These are phyloP conservation scores for Didymella lethalis DNA, from an alignment of 2,329 filamentous ascomycete species.

Conservation along the genomic window DNA sequence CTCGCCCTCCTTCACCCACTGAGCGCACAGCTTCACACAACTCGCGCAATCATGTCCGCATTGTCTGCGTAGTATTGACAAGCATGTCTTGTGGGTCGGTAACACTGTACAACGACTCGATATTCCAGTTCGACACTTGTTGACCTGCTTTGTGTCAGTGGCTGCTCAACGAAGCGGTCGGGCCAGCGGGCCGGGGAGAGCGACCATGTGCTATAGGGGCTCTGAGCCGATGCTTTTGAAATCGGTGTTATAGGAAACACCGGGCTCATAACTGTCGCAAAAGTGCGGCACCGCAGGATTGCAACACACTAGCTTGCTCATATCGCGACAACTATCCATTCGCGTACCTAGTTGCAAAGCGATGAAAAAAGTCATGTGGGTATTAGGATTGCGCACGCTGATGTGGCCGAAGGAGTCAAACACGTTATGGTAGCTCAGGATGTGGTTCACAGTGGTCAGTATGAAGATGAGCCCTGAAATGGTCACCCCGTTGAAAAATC, in stretches of 20 bases:
- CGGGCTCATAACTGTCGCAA: too few relatives aligned
- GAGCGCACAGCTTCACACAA: conserved; percentile 49
- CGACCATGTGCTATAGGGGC: conserved; percentile 49
- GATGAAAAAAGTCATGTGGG: conserved; percentile 54
- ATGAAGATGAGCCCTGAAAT: conserved; percentile 34
- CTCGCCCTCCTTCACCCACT: conserved; percentile 52
- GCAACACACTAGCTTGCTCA: too few relatives aligned
- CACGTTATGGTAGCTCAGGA: conserved; percentile 59
- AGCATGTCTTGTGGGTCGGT: conserved; percentile 35
- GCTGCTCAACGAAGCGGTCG: too few relatives aligned
- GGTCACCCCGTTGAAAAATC: conserved; percentile 28
- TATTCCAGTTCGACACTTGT: conserved; percentile 39
- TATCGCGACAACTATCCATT: conserved; percentile 31
- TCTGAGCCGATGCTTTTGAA: conserved; percentile 26
- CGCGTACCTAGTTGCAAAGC: conserved; percentile 35
- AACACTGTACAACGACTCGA: conserved; percentile 24
- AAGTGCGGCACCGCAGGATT: too few relatives aligned
- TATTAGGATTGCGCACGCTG: conserved; percentile 58
- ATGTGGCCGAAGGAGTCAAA: conserved; percentile 63
- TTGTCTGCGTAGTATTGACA: conserved; percentile 38
- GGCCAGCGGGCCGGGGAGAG: conserved; percentile 34
- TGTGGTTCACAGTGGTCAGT: conserved; percentile 57
- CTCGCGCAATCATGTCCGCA: conserved; percentile 43
- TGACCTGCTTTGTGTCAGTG: background rate
- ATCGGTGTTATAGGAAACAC: conserved; percentile 13